Conservation (phyloP, 306 rosid species). For the Acacia acuminata region DNA sequence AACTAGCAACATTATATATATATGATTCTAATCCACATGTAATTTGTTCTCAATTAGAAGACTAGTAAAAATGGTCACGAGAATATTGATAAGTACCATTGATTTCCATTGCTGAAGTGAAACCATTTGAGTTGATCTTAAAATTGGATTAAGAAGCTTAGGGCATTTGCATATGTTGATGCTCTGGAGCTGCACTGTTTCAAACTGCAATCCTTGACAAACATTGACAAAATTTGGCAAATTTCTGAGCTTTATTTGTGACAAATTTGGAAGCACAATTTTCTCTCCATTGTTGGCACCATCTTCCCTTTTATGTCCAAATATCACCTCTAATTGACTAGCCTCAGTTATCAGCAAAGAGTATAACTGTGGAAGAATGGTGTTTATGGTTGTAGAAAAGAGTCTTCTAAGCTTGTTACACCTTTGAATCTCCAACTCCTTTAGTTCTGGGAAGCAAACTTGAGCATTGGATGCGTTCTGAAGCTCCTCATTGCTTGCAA, state of each 20-base stretch:
- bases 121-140: background rate
- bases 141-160: background rate
- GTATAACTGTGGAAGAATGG: background rate
- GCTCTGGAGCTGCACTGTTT: background rate
- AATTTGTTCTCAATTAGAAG: background rate
- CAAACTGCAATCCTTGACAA: background rate
- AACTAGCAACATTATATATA: background rate
- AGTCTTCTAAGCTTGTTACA: background rate
- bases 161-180: background rate
- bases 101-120: background rate
- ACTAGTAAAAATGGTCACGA: background rate
- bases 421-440: background rate
- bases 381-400: background rate
- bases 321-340: background rate
- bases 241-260: background rate
- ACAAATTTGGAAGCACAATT: background rate
- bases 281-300: background rate
- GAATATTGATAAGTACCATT: background rate
- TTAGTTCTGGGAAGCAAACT: background rate
- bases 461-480: background rate
- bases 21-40: background rate
- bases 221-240: background rate
- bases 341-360: background rate
- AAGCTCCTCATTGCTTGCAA: background rate
- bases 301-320: background rate